Base-by-base conservation (phyloP, 108 stramenopile genomes). In the Nannochloropsis gaditana region DNA sequence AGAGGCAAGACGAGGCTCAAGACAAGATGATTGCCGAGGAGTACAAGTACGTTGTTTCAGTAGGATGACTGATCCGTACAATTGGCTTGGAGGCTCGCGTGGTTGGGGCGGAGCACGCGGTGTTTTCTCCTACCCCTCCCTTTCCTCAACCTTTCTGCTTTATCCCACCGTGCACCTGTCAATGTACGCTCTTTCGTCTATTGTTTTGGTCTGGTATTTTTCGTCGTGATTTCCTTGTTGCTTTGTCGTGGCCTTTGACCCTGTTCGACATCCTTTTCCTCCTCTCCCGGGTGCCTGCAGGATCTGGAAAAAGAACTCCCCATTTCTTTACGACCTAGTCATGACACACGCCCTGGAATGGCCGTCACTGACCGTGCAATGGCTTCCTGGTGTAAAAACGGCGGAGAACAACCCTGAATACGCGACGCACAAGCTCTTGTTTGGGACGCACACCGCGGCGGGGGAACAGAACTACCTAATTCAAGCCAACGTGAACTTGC, bases 221-320 rank as follows among this genome's bases (percentile, higher is more conserved):
- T 31, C 31, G 31, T 31, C 31, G 31, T 31, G 31, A 0, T 31
- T 31, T 31, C 31, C 31, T 31, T 31, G 31, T 1, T 31, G 1
- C 31, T 1, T 31, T 31, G 31, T 31, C 31, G 31, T 73, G 19
- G 15, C 8, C 15, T 73, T n/a, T 8, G 19, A 73, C 59, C 6
- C 59, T 50, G 11, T 73, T 0, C n/a, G 15, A 15, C 59, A 73
- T 73, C n/a, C 59, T 73, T 73, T 6, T 6, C 8, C 59, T 73
- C n/a, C 59, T n/a, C 59, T 73, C 4, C n/a, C 59, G 15, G 5
- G 2, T 73, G 15, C 59, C 19, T n/a, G 59, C 59, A 4, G 59
- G 44, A 93, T 98, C 42, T 99, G 99, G 99, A 99, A 99, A 91
- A 99, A 99, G 92, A 99, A 98, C 89, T 95, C 96, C 19, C 98